Conservation (phyloP, 2,329 filamentous ascomycete genomes). For the Plectosphaerella plurivora region DNA sequence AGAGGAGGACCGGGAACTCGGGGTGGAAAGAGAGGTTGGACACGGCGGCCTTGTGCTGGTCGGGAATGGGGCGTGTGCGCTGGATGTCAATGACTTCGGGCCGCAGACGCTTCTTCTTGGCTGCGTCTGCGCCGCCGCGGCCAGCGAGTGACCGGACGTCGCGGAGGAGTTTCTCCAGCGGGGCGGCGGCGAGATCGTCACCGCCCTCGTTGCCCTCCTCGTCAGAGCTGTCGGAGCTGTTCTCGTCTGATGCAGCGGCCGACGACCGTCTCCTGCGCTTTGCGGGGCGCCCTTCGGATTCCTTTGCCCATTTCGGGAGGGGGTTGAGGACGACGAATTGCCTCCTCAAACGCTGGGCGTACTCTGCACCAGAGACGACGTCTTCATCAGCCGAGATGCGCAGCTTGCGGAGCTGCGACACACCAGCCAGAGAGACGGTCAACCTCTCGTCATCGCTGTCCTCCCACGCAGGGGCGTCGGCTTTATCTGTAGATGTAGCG, state of each 20-base stretch:
- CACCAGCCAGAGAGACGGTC: constrained; percentile 73
- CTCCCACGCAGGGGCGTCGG: constrained; percentile 68
- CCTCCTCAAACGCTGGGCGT: constrained; percentile 71
- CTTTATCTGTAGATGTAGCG: constrained; percentile 6
- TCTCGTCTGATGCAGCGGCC: constrained; percentile 32
- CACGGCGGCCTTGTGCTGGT: constrained; percentile 73
- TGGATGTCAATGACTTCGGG: constrained; percentile 90
- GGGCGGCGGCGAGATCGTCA: constrained; percentile 63
- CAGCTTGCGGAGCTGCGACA: constrained; percentile 75
- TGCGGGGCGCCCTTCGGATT: constrained; percentile 42
- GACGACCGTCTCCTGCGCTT: constrained; percentile 51
- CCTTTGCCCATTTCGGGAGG: constrained; percentile 55
- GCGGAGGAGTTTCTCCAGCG: constrained; percentile 75
- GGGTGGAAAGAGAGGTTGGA: constrained; percentile 88
- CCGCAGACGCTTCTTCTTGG: constrained; percentile 66
- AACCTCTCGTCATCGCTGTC: constrained; percentile 94
- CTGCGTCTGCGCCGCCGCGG: constrained; percentile 27
- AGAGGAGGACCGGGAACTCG: constrained; percentile 79
- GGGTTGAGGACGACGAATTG: constrained; percentile 65
- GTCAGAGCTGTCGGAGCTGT: constrained; percentile 30
- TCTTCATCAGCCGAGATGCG: constrained; percentile 79
- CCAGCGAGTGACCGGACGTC: constrained; percentile 64
- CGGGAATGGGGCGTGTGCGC: constrained; percentile 78
- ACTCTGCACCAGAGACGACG: constrained; percentile 80
- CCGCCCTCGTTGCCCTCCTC: constrained; percentile 47